Percentiles rank a stretch among this genome's conserved stretches.
These are phyloP conservation scores for Chlorencoelia australis DNA, from an alignment of 2,329 filamentous ascomycete species.

Conservation along the genomic window DNA sequence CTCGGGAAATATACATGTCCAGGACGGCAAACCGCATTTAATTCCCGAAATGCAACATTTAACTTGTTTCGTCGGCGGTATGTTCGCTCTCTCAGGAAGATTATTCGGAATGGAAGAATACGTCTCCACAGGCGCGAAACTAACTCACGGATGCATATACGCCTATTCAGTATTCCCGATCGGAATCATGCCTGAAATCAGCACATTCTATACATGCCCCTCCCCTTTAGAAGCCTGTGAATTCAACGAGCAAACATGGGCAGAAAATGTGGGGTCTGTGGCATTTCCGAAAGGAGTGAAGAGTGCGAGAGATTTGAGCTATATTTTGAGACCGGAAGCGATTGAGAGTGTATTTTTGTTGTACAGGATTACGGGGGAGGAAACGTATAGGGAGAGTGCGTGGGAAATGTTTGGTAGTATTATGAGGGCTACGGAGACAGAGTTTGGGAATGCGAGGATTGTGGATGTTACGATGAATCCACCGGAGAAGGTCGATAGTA, in stretches of 20 bases:
- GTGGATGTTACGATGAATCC: constrained; percentile 27
- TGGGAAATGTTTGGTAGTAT: constrained; percentile 38
- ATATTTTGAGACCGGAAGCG: constrained; percentile 49
- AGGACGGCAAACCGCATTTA: constrained; percentile 2
- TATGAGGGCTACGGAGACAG: constrained; percentile 31
- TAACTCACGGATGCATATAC: constrained; percentile 53
- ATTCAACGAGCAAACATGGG: constrained; percentile 42
- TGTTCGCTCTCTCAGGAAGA: constrained; percentile 54
- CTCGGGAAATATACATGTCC: constrained; percentile 33
- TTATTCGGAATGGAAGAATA: constrained; percentile 44
- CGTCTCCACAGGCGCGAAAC: constrained; percentile 41
- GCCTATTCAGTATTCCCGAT: constrained; percentile 44
- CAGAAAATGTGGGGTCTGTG: constrained; percentile 2
- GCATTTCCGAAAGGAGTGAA: constrained; percentile 7
- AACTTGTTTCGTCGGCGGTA: constrained; percentile 59
- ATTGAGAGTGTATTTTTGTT: constrained; percentile 60
- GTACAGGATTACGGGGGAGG: constrained; percentile 21
- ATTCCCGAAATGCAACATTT: constrained; percentile 44
- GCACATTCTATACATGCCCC: constrained; percentile 29
- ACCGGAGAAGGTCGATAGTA: constrained; percentile 34
- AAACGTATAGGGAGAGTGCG: constrained; percentile 30
- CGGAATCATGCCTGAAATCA: constrained; percentile 50
- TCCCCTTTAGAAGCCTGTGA: constrained; percentile 7
- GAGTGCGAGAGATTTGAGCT: constrained; percentile 23
- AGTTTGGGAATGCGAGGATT: constrained; percentile 32